phyloP scores from a whole-genome alignment of 176 grass and related monocot species.

The Urochloa ruziziensis region DNA sequence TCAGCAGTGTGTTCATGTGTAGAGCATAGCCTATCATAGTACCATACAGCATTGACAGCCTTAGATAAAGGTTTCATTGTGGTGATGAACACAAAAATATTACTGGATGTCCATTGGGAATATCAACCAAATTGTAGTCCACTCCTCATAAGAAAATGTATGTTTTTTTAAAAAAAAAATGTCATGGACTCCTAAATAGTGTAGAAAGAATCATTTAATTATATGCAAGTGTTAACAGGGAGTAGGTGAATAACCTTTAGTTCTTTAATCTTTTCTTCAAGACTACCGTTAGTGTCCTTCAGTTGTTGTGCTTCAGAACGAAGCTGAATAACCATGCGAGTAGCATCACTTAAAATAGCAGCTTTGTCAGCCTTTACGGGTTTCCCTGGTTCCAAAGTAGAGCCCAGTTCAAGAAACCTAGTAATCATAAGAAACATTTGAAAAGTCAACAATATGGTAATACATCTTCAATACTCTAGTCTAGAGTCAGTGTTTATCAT shows the following conservation, averaged over 20 bases:
- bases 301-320: conserved; percentile 59
- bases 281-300: conserved; percentile 63
- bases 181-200: not conserved
- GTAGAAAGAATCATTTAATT: not conserved
- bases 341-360: conserved; percentile 71
- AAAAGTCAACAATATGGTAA: not conserved
- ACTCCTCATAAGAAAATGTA: not conserved
- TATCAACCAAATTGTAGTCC: not conserved
- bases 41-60: not conserved
- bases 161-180: not conserved
- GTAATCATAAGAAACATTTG: not conserved
- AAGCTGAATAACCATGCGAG: conserved; percentile 65
- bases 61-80: not conserved
- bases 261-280: conserved; percentile 76
- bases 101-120: not conserved
- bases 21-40: not conserved
- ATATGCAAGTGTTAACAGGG: not conserved
- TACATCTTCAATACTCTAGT: not conserved
- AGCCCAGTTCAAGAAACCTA: conserved; percentile 75
- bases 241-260: conserved; percentile 49
- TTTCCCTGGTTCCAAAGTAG: conserved; percentile 68
- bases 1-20: not conserved
- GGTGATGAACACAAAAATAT: not conserved
- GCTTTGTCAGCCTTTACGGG: conserved; percentile 68
- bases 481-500: not conserved